These are phyloP conservation scores for Entonaema liquescens DNA, from an alignment of 495 filamentous ascomycete genomes.

Conservation along the genomic window DNA sequence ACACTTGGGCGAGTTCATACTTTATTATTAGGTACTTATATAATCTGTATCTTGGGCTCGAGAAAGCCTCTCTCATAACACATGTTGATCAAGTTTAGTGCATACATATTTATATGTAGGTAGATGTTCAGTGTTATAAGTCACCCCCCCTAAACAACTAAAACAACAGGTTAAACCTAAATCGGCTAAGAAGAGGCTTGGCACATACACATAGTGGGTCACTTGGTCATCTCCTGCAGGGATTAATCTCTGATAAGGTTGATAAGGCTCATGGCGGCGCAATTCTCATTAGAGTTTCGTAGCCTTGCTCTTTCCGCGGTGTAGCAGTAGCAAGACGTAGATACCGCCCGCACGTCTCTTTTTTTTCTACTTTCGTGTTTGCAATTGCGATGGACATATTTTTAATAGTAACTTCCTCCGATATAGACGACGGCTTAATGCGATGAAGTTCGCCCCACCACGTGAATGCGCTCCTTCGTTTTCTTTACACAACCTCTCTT, in stretches of 20 bases:
- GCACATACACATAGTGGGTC: constrained; percentile 5
- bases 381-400: constrained; percentile 26
- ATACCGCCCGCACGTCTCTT: not conserved
- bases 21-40: not conserved
- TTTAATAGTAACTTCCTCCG: constrained; percentile 22
- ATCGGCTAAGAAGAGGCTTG: not conserved
- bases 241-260: constrained; percentile 21
- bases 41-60: no score
- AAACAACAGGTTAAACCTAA: not conserved
- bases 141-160: not conserved
- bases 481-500: constrained; percentile 4
- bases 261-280: constrained; percentile 32
- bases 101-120: no score
- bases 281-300: constrained; percentile 21
- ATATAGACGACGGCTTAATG: constrained; percentile 10
- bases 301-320: constrained; percentile 28
- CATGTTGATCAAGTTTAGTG: no score
- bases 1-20: not conserved
- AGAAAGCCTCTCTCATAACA: no score
- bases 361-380: not conserved
- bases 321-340: not conserved
- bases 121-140: no score
- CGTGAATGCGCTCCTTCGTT: constrained; percentile 2
- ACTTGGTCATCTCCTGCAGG: constrained; percentile 15
- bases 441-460: constrained; percentile 14